Conservation (phyloP, 2,329 filamentous ascomycete species). For the Beauveria asiatica region DNA sequence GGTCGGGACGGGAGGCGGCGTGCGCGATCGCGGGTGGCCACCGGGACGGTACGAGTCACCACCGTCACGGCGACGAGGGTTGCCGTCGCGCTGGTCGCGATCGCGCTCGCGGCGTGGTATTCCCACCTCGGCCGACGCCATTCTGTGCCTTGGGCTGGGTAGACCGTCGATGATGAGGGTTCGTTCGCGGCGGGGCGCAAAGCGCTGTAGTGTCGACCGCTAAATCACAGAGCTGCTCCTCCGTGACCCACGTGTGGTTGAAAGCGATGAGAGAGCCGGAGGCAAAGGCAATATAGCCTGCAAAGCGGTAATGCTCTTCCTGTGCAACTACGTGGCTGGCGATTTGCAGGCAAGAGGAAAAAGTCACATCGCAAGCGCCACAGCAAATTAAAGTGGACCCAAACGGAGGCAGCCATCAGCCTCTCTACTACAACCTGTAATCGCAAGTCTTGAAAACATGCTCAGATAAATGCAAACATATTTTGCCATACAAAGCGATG, state of each 20-base stretch:
- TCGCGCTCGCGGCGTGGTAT: slow-evolving; percentile 31
- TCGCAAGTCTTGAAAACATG: background rate
- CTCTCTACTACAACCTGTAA: background rate
- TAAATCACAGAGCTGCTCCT: background rate
- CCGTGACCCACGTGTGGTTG: too few relatives aligned
- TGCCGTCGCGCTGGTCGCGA: slow-evolving; percentile 17
- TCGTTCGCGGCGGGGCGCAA: background rate
- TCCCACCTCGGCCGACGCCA: slow-evolving; percentile 39
- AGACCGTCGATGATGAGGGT: background rate
- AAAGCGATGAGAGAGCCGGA: background rate
- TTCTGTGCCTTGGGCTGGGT: slow-evolving; percentile 15
- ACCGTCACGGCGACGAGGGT: slow-evolving; percentile 26
- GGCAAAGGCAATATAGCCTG: background rate
- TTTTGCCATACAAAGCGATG: background rate
- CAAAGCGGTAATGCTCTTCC: background rate
- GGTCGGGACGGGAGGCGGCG: slow-evolving; percentile 39
- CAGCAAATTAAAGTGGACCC: background rate
- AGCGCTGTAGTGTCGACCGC: background rate
- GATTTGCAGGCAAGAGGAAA: background rate
- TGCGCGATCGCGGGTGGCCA: slow-evolving; percentile 21
- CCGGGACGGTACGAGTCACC: slow-evolving; percentile 42
- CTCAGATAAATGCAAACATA: background rate
- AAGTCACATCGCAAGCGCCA: slow-evolving; percentile 2
- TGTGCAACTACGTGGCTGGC: background rate
- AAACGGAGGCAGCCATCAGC: background rate